Evolutionary conservation across 2,329 filamentous ascomycete genomes (phyloP), one percentile per base, ranked within the genome.

Genomic region (Fusarium tricinctum): DNA sequence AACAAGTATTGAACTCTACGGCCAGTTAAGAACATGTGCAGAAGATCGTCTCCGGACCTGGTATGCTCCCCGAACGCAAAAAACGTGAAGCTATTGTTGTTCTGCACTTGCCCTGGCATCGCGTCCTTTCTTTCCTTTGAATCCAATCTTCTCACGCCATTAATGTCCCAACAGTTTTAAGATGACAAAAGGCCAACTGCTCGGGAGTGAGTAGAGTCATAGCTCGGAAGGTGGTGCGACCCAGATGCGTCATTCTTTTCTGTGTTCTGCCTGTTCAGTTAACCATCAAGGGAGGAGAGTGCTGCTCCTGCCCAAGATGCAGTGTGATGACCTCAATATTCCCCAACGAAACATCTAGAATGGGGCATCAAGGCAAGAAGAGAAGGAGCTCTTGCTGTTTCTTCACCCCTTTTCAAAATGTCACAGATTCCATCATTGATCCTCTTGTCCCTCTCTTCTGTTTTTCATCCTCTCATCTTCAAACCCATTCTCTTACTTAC

Each of bases 401-500:
- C 26, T 43, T 30, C 12, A n/a, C 15, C n/a, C 8, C 39, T 7
- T 8, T 12, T 17, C 4, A 13, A 12, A 30, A 5, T 30, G 12
- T 13, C 32, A 14, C 23, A 13, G 14, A 28, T 9, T 23, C 3
- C 20, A 6, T 9, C 26, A 20, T 10, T n/a, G 43, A 26, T 51
- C 44, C 42, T 49, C 42, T 26, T 28, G 17, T 35, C 55, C 30
- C 17, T 19, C 35, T 38, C 17, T n/a, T 57, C 51, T 43, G 33
- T 43, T 45, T 19, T 39, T 47, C 33, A 39, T 40, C 42, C 32
- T 44, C 44, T 54, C 53, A 58, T 44, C 56, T 46, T n/a, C 55
- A 54, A 30, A 17, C 53, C 14, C 46, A 61, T 26, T n/a, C 8
- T 12, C 44, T 14, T 44, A 40, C 6, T 8, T 15, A 26, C 20